Conservation (phyloP, 2,329 filamentous ascomycete species). For the Ampelomyces quisqualis region DNA sequence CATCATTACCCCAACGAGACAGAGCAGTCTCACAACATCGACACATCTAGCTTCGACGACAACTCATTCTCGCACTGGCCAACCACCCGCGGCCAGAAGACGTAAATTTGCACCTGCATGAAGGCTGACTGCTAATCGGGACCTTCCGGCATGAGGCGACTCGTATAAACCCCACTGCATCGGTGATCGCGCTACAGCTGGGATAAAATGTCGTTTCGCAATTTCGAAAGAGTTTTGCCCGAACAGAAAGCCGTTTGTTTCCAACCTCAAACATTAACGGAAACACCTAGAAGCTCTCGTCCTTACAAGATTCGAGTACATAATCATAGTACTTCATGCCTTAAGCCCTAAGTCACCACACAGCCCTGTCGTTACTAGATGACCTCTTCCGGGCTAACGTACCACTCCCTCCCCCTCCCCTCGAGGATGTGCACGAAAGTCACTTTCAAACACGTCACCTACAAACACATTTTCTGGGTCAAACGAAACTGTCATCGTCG, state of each 20-base stretch:
- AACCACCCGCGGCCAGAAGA: too few species aligned
- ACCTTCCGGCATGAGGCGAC: background rate
- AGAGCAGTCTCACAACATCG: too few species aligned
- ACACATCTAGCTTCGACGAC: too few species aligned
- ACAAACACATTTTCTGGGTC: slow-evolving; percentile 22
- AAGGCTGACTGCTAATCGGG: background rate
- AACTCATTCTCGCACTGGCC: too few species aligned
- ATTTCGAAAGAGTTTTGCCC: background rate
- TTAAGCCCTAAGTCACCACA: background rate
- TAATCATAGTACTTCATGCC: background rate
- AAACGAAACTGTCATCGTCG: slow-evolving; percentile 20
- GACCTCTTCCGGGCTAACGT: background rate
- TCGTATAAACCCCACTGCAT: slow-evolving; percentile 3
- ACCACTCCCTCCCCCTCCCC: background rate
- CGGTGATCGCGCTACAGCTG: slow-evolving; percentile 16
- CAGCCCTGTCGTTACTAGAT: background rate
- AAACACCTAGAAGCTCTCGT: background rate
- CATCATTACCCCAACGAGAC: too few species aligned
- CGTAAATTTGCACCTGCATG: too few species aligned
- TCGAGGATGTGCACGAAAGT: slow-evolving; percentile 24
- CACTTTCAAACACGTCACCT: slow-evolving; percentile 23
- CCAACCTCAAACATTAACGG: too few species aligned
- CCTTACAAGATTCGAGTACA: background rate
- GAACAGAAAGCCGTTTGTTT: background rate
- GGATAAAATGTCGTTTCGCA: slow-evolving; percentile 12